Percentiles rank a stretch among this genome's conserved stretches.
Evolutionary conservation across 345 rosid species (phyloP).

Genomic region (Melaleuca alternifolia): DNA sequence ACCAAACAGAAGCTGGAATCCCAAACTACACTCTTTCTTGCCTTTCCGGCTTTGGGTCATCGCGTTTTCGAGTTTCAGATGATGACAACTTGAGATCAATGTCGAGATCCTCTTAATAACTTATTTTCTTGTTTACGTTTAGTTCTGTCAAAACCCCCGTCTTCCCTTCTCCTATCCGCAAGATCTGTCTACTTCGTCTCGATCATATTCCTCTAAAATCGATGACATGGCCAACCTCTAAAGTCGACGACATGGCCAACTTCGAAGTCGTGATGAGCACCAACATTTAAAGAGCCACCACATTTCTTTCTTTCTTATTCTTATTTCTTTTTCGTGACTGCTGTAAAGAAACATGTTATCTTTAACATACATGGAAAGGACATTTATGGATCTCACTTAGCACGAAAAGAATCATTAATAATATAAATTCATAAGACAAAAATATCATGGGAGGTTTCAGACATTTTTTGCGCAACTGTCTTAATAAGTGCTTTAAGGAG

Average conservation of each 20-base stretch:
- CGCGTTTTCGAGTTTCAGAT: neutral
- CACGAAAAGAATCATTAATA: neutral
- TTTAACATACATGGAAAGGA: neutral
- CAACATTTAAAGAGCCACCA: neutral
- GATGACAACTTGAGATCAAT: neutral
- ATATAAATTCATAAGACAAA: neutral
- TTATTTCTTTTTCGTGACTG: neutral
- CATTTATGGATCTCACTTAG: neutral
- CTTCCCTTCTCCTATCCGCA: neutral
- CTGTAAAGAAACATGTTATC: neutral
- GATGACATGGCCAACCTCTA: neutral
- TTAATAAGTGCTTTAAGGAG: too few relatives aligned
- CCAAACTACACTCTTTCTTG: neutral
- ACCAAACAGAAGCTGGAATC: neutral
- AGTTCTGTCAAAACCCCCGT: neutral
- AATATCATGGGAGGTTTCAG: neutral
- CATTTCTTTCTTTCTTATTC: neutral
- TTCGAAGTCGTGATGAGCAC: too few relatives aligned
- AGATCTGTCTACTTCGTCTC: neutral
- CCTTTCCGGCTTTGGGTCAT: neutral
- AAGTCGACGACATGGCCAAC: neutral
- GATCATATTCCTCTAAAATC: neutral
- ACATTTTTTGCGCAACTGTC: neutral
- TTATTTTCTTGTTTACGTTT: neutral
- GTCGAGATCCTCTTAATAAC: neutral